Conservation (phyloP, 202 grass and related monocot genomes). For the Miscanthus sacchariflorus region DNA sequence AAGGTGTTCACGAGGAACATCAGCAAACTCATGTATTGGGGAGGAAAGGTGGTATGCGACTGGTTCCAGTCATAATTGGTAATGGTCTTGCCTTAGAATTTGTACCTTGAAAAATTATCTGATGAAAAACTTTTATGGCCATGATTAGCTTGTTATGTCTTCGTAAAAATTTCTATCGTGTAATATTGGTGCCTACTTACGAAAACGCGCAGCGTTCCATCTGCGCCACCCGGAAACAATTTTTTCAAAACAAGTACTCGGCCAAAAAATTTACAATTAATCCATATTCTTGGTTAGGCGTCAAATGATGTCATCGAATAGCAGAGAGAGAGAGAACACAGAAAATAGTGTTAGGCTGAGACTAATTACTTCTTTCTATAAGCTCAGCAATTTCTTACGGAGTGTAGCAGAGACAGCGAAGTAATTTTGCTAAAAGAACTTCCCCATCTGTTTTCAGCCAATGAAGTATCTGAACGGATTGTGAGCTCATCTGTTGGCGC, state of each 20-base stretch:
- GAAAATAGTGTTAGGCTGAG: not conserved
- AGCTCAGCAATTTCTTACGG: not conserved
- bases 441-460: constrained; percentile 26
- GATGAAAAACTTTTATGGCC: not conserved
- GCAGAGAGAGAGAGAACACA: no score
- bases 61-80: constrained; percentile 40
- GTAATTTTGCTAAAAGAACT: not conserved
- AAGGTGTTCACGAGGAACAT: not conserved
- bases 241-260: not conserved
- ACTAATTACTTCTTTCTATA: not conserved
- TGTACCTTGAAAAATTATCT: not conserved
- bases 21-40: not conserved
- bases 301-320: not conserved
- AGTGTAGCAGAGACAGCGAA: no score
- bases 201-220: not conserved
- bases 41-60: constrained; percentile 27
- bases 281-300: not conserved
- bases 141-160: not conserved
- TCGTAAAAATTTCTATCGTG: not conserved
- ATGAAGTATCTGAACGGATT: constrained; percentile 46
- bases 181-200: not conserved
- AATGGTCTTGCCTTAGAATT: not conserved
- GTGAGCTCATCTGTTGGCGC: constrained; percentile 21
- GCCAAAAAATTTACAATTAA: not conserved
- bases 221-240: not conserved